These are phyloP conservation scores for Aspergillus aculeatinus DNA, from an alignment of 2,329 filamentous ascomycete species.

Conservation along the genomic window DNA sequence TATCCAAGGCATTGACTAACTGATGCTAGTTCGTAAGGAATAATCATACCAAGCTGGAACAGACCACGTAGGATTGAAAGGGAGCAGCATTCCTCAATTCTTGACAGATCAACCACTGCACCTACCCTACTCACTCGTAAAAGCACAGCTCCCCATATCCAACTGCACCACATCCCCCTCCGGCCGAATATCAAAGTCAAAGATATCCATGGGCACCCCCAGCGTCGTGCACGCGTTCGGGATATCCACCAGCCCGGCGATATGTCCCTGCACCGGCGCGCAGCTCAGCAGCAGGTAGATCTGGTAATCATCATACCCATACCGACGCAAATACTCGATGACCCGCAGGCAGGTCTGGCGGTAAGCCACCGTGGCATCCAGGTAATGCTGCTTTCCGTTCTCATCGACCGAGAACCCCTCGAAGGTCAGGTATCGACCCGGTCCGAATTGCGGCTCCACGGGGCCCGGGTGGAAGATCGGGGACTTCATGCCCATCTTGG, in stretches of 20 bases:
- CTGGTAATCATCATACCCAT: slow-evolving; percentile 71
- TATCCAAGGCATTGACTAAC: no score
- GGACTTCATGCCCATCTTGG: slow-evolving; percentile 71
- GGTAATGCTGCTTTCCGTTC: slow-evolving; percentile 82
- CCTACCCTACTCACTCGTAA: slow-evolving; percentile 41
- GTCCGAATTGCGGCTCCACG: slow-evolving; percentile 83
- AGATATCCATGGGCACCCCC: slow-evolving; percentile 88
- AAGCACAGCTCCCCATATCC: slow-evolving; percentile 72
- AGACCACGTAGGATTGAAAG: no score
- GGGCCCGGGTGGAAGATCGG: slow-evolving; percentile 85
- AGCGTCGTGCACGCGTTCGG: slow-evolving; percentile 89
- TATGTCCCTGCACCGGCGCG: slow-evolving; percentile 81
- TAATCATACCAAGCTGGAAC: no score
- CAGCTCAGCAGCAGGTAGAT: slow-evolving; percentile 82
- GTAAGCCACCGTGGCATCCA: slow-evolving; percentile 84
- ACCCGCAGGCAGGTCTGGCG: slow-evolving; percentile 74
- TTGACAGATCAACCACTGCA: no score
- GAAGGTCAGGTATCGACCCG: slow-evolving; percentile 77
- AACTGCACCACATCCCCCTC: slow-evolving; percentile 58
- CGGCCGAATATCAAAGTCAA: slow-evolving; percentile 86
- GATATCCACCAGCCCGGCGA: slow-evolving; percentile 87
- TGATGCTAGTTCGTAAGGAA: no score
- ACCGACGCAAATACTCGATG: slow-evolving; percentile 77
- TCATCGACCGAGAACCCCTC: slow-evolving; percentile 90
- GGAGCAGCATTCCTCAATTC: no score